Conservation (phyloP, 371 early-diverging fungal genomes). For the Haplosporangium sp. region DNA sequence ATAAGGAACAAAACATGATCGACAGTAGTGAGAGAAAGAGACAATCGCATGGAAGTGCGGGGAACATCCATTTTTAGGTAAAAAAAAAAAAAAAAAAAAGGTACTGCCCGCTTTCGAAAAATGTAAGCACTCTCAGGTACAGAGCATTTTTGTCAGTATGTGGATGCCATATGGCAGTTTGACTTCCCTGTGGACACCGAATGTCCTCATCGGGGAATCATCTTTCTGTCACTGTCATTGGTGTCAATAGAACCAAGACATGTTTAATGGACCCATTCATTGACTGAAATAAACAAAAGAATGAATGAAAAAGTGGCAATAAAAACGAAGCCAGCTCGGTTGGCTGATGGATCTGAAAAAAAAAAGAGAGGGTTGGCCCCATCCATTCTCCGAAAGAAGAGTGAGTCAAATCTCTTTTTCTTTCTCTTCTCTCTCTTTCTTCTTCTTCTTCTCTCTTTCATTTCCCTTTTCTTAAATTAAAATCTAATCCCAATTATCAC, state of each 20-base stretch:
- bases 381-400: background rate
- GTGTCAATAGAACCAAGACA: too few species aligned
- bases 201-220: background rate
- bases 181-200: background rate
- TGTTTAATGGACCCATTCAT: too few species aligned
- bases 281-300: too few species aligned
- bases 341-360: too few species aligned
- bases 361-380: background rate
- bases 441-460: background rate
- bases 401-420: slow-evolving; percentile 10
- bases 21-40: background rate
- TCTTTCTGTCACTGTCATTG: too few species aligned
- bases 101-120: too few species aligned
- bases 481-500: background rate
- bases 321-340: too few species aligned
- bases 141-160: too few species aligned
- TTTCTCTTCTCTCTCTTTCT: background rate
- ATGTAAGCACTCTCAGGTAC: too few species aligned
- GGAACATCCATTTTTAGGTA: slow-evolving; percentile 3
- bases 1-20: background rate
- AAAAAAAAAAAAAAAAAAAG: background rate
- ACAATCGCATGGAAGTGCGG: background rate
- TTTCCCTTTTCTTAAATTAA: background rate
- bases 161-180: background rate
- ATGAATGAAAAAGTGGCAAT: too few species aligned